Conservation (phyloP, 768 basidiomycete genomes). For the Chalciporus sphaerocephalus region DNA sequence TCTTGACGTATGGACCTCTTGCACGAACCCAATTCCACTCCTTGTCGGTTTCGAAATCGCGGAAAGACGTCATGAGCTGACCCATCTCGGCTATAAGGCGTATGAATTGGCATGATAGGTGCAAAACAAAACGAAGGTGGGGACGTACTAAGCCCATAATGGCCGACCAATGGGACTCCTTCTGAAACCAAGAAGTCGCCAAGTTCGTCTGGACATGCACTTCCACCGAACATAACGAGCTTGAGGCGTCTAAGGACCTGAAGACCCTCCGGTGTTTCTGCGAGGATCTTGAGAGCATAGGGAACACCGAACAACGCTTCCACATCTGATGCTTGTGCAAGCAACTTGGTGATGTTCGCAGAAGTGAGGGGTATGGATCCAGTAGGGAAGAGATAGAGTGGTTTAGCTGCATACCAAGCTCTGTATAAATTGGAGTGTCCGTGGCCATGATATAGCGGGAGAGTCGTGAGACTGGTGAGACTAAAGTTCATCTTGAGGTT, state of each 20-base stretch:
- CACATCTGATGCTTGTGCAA: constrained; percentile 33
- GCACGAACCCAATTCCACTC: constrained; percentile 51
- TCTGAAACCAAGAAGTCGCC: constrained; percentile 45
- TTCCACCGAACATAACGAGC: constrained; percentile 49
- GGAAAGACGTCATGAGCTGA: constrained; percentile 43
- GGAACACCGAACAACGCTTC: constrained; percentile 37
- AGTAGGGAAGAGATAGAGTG: constrained; percentile 42
- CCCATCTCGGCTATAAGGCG: constrained; percentile 29
- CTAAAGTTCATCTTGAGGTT: constrained; percentile 34
- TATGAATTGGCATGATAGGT: background rate
- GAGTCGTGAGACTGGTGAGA: constrained; percentile 18
- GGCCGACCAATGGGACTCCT: constrained; percentile 47
- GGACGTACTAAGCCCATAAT: constrained; percentile 46
- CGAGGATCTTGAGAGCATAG: constrained; percentile 40
- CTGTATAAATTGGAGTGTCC: constrained; percentile 33
- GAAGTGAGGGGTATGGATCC: constrained; percentile 43
- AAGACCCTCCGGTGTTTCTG: constrained; percentile 45
- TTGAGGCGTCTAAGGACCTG: constrained; percentile 40
- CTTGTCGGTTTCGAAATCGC: constrained; percentile 48
- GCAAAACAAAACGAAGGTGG: background rate
- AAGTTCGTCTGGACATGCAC: constrained; percentile 50
- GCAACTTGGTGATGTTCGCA: constrained; percentile 37
- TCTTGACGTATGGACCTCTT: constrained; percentile 20
- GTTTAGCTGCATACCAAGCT: constrained; percentile 39
- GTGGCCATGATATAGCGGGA: constrained; percentile 31